Evolutionary conservation across 2,329 filamentous ascomycete genomes (phyloP), one percentile per base, ranked within the genome.

Genomic region (Chrysoporthe cubensis): DNA sequence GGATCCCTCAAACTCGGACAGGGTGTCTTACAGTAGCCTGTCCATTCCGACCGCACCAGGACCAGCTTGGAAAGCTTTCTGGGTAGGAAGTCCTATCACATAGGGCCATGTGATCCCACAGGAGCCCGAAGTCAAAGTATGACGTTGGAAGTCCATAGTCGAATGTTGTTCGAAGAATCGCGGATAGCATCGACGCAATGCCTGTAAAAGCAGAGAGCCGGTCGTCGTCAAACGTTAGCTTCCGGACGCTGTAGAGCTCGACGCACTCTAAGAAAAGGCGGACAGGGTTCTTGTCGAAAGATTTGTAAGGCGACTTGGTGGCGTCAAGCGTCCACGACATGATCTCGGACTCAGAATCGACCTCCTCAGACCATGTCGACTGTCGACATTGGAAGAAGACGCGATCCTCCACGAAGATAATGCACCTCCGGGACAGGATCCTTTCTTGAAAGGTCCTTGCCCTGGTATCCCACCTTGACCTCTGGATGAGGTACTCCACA

Each of bases 311-410:
- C 13, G 50, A 57, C 1, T 32, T 21, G n/a, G 16, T 16, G 11
- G 16, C 26, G 37, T 64, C 62, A 11, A 64, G 16, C 1, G 46
- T 64, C 34, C 48, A 56, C 14, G 62, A 64, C n/a, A 13, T 43
- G 26, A 21, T 34, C 16, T 52, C n/a, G 16, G 62, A 64, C 37
- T 64, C 48, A 11, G 62, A 56, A 4, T 64, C 48, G 34, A 64
- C 50, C n/a, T 64, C 62, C 32, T 64, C 62, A 43, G 62, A 64
- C 62, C 62, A 64, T 8, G 50, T 64, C 9, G 50, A 26, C n/a
- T 34, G 62, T 11, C 40, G 50, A 37, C 21, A 64, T 8, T 64
- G 62, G 40, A 57, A 64, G 37, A 64, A 64, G 48, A 64, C 62
- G n/a, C 62, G 50, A 4, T 57, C 21, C 16, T 34, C 21, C 13